Conservation (phyloP, 2,329 filamentous ascomycete species). For the Bipolaris oryzae region DNA sequence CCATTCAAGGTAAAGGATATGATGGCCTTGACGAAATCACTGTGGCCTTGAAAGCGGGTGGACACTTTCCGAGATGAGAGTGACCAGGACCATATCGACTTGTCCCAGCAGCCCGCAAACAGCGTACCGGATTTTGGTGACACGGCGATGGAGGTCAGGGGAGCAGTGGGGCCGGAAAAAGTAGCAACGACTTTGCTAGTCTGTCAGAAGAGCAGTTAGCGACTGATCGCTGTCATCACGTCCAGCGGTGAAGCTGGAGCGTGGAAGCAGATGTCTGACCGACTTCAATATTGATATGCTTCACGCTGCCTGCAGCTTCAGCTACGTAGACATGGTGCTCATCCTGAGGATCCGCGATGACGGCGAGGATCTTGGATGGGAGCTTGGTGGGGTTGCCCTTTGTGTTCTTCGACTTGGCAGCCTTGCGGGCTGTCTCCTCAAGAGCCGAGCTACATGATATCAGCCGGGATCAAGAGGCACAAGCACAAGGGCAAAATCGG, state of each 20-base stretch:
- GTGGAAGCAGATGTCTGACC: conserved; percentile 51
- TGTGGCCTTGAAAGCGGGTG: conserved; percentile 75
- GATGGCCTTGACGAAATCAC: conserved; percentile 89
- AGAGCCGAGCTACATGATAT: conserved; percentile 54
- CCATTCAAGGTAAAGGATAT: conserved; percentile 66
- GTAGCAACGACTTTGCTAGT: conserved; percentile 49
- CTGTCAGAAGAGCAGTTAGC: conserved; percentile 27
- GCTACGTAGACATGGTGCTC: conserved; percentile 74
- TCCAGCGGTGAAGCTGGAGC: conserved; percentile 2
- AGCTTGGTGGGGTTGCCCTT: conserved; percentile 81
- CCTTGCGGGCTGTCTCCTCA: conserved; percentile 64
- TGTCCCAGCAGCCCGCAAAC: conserved; percentile 95
- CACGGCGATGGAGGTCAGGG: conserved; percentile 59
- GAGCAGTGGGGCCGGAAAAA: conserved; percentile 78
- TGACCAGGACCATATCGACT: conserved; percentile 83
- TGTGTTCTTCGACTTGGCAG: conserved; percentile 77
- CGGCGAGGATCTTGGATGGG: conserved; percentile 83
- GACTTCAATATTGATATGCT: conserved; percentile 77
- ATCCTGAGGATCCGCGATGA: conserved; percentile 69
- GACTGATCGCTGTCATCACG: neutral
- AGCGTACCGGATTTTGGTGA: conserved; percentile 56
- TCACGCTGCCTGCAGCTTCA: conserved; percentile 82
- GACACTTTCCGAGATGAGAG: conserved; percentile 53
- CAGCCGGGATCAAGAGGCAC: conserved; percentile 9
- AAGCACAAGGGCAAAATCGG: conserved; percentile 40